Percentiles rank a stretch among this genome's conserved stretches.
Evolutionary conservation across 768 basidiomycete genomes (phyloP).

Genomic region (Rhodocollybia butyracea): DNA sequence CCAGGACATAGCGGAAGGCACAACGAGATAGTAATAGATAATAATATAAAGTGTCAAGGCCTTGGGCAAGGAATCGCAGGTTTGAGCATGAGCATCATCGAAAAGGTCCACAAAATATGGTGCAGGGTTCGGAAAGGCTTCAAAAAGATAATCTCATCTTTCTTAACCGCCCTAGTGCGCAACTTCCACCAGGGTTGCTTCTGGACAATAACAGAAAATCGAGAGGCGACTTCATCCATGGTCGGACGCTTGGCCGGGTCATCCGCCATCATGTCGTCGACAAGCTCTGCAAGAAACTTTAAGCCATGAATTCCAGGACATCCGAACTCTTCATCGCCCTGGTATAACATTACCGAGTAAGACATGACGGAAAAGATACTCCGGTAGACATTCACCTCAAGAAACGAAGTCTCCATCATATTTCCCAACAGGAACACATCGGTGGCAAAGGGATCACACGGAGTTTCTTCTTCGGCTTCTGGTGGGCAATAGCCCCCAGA

Average conservation of each 20-base stretch:
- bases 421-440: constrained; percentile 44
- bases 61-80: neutral
- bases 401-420: neutral
- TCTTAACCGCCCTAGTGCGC: neutral
- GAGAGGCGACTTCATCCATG: constrained; percentile 17
- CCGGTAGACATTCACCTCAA: no score
- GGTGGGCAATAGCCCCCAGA: constrained; percentile 41
- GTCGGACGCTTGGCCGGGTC: constrained; percentile 15
- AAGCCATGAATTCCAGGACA: constrained; percentile 8
- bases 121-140: neutral
- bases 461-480: constrained; percentile 24
- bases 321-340: no score
- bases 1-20: no score
- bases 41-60: neutral
- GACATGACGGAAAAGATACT: no score
- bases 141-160: neutral
- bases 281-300: constrained; percentile 15
- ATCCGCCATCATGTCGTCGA: constrained; percentile 20
- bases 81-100: neutral
- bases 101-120: neutral
- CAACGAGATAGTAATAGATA: no score
- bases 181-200: neutral
- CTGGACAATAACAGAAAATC: neutral
- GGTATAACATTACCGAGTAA: no score
- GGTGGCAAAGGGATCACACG: constrained; percentile 36